phyloP scores from a whole-genome alignment of 2,329 filamentous ascomycete genomes.

The Cephalotrichum gorgonifer region DNA sequence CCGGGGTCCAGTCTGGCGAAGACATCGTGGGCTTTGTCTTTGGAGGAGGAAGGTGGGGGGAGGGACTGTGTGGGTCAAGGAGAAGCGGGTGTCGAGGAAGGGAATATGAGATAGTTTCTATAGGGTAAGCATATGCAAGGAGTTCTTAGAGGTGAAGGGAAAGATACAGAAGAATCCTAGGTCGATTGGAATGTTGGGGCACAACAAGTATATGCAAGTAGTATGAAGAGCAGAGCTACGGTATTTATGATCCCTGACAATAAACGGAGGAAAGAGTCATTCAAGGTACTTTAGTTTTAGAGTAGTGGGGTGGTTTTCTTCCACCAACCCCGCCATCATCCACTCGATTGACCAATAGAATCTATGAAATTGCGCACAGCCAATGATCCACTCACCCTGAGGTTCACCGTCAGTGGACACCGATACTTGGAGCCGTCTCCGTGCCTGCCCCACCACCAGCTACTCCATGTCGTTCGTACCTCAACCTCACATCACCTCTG shows the following conservation, averaged over 20 bases:
- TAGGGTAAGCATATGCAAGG: not conserved
- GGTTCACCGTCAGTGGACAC: not conserved
- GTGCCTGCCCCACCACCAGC: too few species aligned
- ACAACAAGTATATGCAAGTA: not conserved
- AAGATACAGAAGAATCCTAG: not conserved
- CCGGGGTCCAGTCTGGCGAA: conserved; percentile 41
- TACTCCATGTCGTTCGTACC: too few species aligned
- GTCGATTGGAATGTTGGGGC: not conserved
- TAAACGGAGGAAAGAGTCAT: not conserved
- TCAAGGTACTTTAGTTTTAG: too few species aligned
- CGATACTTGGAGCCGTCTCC: too few species aligned
- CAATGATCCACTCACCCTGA: not conserved
- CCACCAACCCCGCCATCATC: not conserved
- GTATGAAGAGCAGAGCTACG: not conserved
- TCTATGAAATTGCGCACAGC: not conserved
- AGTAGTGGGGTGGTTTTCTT: not conserved
- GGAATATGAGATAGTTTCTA: not conserved
- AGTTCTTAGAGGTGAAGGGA: not conserved
- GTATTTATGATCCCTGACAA: not conserved
- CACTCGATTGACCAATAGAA: not conserved
- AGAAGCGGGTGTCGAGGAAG: not conserved
- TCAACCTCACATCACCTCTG: not conserved
- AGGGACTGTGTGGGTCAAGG: not conserved
- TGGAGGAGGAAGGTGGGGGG: too few species aligned
- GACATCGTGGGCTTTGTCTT: not conserved